Evolutionary conservation across 2,329 filamentous ascomycete species (phyloP), one percentile per base, ranked within the genome.

Genomic region (Colletotrichum eremochloae): DNA sequence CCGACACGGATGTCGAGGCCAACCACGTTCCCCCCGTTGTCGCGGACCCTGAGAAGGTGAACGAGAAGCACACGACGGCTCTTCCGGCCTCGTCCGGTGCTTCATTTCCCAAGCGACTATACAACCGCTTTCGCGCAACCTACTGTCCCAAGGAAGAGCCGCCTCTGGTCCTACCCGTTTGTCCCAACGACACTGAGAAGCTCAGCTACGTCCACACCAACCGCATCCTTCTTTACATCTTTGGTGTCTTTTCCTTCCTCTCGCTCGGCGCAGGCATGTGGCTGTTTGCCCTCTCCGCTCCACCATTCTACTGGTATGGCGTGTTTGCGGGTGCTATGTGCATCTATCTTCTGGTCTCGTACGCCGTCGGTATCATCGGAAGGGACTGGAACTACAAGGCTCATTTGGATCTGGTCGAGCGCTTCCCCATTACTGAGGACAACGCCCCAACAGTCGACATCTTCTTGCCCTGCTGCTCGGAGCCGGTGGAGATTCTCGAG

Each of bases 221-320:
- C 74, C 79, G 82, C 14, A 75, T 82, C 6, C 79, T 80, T 0
- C 76, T 84, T n/a, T 82, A 84, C 74, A 74, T 81, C 53, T 81
- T 83, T 55, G 82, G 82, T 29, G 76, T 83, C 50, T 77, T 84
- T 57, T 82, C 82, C 11, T 83, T 84, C 71, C 75, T 84, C 14
- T 79, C 78, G 15, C 77, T 84, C n/a, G 81, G 80, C 7, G 82
- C 79, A 5, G 82, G 82, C 53, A 83, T 83, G 81, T 84, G 82
- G 82, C 77, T 84, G 5, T 84, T 84, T 67, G 78, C 80, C 42
- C 75, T 82, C 12, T 80, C 80, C 57, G 77, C 80, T 7, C 76
- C 77, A 29, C 76, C 78, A 42, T 83, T 82, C 61, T 76, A 78
- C 65, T 83, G 80, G 79, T 84, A 83, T 70, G 81, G 80, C 42